Evolutionary conservation across 2,329 filamentous ascomycete species (phyloP), one percentile per base, ranked within the genome.

Genomic region (Cladosporium sp.): DNA sequence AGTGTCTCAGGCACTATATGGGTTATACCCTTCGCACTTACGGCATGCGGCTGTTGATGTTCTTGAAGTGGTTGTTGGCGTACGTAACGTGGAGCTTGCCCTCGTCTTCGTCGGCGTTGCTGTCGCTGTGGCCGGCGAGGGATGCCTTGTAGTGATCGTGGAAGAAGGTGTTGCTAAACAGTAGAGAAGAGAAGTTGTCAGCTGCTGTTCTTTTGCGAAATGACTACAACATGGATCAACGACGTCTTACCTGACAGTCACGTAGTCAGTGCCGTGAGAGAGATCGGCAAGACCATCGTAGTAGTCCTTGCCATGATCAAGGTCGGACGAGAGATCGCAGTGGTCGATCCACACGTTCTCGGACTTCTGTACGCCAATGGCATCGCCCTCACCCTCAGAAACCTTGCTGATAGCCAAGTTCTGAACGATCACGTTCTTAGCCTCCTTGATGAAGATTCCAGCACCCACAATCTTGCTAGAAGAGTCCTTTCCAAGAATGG

Each of bases 251-350:
- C 30, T 38, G 42, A 87, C 75, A 63, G 80, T 87, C 59, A 87
- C 71, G 67, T 75, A 88, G 74, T 88, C 84, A 9, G 80, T 76
- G 49, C 77, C 87, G 73, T 88, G 86, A 51, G 81, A 87, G 52
- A 84, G 74, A 65, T 89, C 87, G 49, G 85, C 73, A 1, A 89
- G 80, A 34, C 87, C 86, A 59, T 89, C 87, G 68, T 87, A 88
- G 75, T 82, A 87, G 75, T 89, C 85, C 75, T 89, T 89, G 76
- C 80, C 84, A 69, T 83, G 76, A 65, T 80, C 75, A 36, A 70
- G 68, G 73, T 88, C 81, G 22, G 82, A 84, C 4, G 81, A 84
- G 20, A 89, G 77, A 63, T 89, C 86, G 69, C 80, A 78, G 75
- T 88, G 86, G 74, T 89, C 86, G 51, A 89, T 75, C 86, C 86